These are phyloP conservation scores for Colletotrichum neosansevieriae DNA, from an alignment of 2,329 filamentous ascomycete genomes.

Conservation along the genomic window DNA sequence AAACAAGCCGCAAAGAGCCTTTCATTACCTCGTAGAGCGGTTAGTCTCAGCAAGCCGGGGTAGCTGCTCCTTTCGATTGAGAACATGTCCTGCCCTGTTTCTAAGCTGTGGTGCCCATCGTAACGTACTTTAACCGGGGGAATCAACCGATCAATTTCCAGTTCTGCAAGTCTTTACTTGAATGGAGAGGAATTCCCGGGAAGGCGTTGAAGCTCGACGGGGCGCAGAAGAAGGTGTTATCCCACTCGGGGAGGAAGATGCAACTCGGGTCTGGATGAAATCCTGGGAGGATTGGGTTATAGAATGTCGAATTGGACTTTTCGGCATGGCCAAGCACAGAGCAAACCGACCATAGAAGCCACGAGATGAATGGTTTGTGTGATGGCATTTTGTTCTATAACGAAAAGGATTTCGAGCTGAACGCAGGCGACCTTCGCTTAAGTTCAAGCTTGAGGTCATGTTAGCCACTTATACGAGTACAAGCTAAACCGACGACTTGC, in stretches of 20 bases:
- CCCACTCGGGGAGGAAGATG: slow-evolving; percentile 51
- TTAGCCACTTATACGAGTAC: background rate
- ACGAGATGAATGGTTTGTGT: background rate
- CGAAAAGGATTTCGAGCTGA: background rate
- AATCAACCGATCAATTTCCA: slow-evolving; percentile 55
- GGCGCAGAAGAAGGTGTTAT: slow-evolving; percentile 62
- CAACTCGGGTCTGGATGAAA: slow-evolving; percentile 63
- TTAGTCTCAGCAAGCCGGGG: slow-evolving; percentile 46
- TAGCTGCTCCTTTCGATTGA: slow-evolving; percentile 56
- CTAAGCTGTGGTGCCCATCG: background rate
- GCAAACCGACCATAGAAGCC: background rate
- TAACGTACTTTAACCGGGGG: too few species aligned
- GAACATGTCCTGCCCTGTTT: slow-evolving; percentile 50
- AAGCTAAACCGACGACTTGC: background rate
- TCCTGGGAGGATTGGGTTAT: slow-evolving; percentile 62
- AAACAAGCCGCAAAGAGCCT: background rate
- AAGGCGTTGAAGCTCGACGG: slow-evolving; percentile 65
- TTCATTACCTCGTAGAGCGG: slow-evolving; percentile 14
- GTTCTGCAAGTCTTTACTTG: slow-evolving; percentile 61
- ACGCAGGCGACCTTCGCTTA: background rate
- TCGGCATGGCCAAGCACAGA: background rate
- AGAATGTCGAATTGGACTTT: slow-evolving; percentile 43
- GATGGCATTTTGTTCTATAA: background rate
- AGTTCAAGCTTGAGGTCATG: background rate
- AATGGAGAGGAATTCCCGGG: slow-evolving; percentile 65